These are phyloP conservation scores for Paecilomyces niveus DNA, from an alignment of 2,329 filamentous ascomycete species.

Conservation along the genomic window DNA sequence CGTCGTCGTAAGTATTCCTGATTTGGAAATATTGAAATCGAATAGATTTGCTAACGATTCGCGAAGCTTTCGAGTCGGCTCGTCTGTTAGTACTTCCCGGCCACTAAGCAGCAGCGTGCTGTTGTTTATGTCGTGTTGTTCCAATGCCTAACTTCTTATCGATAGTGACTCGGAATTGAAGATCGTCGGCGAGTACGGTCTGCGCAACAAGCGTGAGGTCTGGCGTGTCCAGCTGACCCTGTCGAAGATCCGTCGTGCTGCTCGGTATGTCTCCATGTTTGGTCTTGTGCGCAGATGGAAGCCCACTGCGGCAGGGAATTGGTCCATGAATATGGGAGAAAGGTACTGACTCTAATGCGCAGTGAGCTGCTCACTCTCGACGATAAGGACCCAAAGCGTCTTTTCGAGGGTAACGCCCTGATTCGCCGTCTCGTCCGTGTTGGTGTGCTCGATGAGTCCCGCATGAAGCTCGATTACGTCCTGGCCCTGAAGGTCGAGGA, in stretches of 20 bases:
- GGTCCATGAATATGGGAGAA: background rate
- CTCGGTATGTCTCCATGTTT: constrained; percentile 61
- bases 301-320: constrained; percentile 7
- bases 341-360: constrained; percentile 14
- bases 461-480: constrained; percentile 99
- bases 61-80: constrained; percentile 86
- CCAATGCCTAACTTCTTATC: constrained; percentile 48
- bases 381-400: constrained; percentile 99
- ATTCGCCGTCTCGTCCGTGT: constrained; percentile 99
- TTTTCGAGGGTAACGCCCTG: constrained; percentile 99
- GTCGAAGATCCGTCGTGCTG: constrained; percentile 99
- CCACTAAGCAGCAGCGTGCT: constrained; percentile 98
- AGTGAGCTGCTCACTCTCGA: constrained; percentile 99
- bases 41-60: constrained; percentile 28
- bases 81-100: constrained; percentile 93
- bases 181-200: constrained; percentile 99
- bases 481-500: constrained; percentile 98
- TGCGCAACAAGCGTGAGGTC: constrained; percentile 99
- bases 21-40: constrained; percentile 6
- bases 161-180: constrained; percentile 97
- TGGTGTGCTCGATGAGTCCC: constrained; percentile 98
- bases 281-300: background rate
- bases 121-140: constrained; percentile 91
- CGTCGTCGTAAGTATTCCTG: constrained; percentile 59
- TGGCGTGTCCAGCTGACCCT: constrained; percentile 99